Conservation (phyloP, 441 rosid species). For the Jatropha podagrica region DNA sequence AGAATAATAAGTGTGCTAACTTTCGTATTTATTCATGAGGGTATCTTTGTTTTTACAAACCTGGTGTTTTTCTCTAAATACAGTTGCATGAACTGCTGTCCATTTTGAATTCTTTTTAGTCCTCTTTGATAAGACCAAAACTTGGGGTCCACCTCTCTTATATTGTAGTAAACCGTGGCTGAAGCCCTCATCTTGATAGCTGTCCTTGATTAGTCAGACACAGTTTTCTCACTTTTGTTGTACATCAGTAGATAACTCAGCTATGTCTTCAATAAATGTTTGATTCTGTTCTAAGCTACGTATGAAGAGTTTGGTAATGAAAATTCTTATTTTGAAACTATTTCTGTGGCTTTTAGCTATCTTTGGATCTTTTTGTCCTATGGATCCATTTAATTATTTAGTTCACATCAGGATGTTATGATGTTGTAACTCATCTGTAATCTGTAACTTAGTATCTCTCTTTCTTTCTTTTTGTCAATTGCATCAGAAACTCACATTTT, state of each 20-base stretch:
- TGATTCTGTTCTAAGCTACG: not conserved
- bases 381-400: not conserved
- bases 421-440: not conserved
- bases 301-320: not conserved
- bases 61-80: not conserved
- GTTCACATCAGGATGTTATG: not conserved
- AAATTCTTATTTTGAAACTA: slow-evolving; percentile 1
- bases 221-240: not conserved
- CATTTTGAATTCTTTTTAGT: not conserved
- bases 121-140: not conserved
- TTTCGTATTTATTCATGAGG: not conserved
- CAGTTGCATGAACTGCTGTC: not conserved
- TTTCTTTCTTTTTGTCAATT: not conserved
- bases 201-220: not conserved
- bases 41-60: not conserved
- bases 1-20: not conserved
- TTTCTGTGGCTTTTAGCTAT: slow-evolving; percentile 5
- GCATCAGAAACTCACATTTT: not conserved
- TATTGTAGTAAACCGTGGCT: not conserved
- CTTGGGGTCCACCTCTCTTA: not conserved
- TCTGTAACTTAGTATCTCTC: not conserved
- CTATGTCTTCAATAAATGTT: not conserved
- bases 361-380: not conserved
- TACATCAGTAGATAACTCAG: not conserved
- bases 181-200: not conserved